Evolutionary conservation across 495 filamentous ascomycete genomes (phyloP).

Genomic region (Physcia stellaris): DNA sequence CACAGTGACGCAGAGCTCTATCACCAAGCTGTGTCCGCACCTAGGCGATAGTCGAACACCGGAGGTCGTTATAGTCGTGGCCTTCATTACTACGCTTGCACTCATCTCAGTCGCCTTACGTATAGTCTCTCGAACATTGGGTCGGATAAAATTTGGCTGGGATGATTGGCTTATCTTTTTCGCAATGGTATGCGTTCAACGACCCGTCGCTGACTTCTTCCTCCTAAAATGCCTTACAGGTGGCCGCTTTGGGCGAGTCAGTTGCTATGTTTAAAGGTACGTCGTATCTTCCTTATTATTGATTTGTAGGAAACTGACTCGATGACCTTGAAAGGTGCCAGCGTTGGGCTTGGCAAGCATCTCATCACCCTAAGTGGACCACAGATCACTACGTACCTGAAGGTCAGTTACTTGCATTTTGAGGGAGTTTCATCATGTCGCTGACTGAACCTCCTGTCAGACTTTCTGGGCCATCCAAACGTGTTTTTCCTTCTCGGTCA

Average conservation of each 20-base stretch:
- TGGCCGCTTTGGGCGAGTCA: not conserved
- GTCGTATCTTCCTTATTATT: not conserved
- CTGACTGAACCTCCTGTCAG: constrained; percentile 2
- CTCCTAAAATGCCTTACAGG: not conserved
- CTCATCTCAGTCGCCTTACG: constrained; percentile 13
- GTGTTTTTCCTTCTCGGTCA: constrained; percentile 14
- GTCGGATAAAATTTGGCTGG: constrained; percentile 6
- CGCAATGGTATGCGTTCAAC: constrained; percentile 16
- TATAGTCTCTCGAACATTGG: constrained; percentile 15
- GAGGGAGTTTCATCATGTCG: not conserved
- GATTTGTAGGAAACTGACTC: not conserved
- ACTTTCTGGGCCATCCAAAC: constrained; percentile 11
- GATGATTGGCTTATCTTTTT: constrained; percentile 20
- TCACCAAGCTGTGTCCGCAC: not conserved
- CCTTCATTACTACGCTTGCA: not conserved
- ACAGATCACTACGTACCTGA: not conserved
- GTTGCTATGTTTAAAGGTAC: not conserved
- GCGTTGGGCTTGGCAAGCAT: not conserved
- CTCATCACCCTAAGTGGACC: not conserved
- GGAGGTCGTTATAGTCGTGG: not conserved
- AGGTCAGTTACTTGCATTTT: not conserved
- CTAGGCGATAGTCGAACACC: not conserved
- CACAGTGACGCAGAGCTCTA: not conserved
- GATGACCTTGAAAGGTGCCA: not conserved
- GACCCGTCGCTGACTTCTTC: no score